These are phyloP conservation scores for Beverwykella pulmonaria DNA, from an alignment of 495 filamentous ascomycete genomes.

Conservation along the genomic window DNA sequence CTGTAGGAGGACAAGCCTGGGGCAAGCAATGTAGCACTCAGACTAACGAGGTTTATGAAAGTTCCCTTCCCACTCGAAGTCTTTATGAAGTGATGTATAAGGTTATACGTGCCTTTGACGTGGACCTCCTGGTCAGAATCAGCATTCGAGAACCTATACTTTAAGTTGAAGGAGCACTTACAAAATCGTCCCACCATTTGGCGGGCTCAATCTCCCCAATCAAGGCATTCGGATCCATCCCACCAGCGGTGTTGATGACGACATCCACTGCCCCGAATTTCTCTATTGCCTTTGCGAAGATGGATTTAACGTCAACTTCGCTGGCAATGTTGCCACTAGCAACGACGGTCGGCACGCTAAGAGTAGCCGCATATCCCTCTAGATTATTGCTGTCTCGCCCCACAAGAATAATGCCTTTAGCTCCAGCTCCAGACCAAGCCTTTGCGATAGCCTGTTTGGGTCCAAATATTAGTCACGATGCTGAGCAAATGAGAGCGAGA, in stretches of 20 bases:
- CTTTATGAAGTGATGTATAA: conserved; percentile 48
- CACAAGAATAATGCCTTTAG: conserved; percentile 50
- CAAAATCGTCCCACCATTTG: conserved; percentile 17
- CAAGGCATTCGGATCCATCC: conserved; percentile 1
- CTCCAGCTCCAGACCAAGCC: conserved; percentile 49
- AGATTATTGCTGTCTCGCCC: conserved; percentile 45
- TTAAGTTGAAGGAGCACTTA: background rate
- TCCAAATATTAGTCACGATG: background rate
- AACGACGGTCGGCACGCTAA: conserved; percentile 45
- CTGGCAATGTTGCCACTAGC: conserved; percentile 43
- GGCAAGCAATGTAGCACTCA: conserved; percentile 37
- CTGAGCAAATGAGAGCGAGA: background rate
- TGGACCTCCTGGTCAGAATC: conserved; percentile 48
- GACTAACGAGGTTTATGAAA: conserved; percentile 50
- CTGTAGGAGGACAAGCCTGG: conserved; percentile 48
- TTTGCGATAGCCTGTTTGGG: conserved; percentile 46
- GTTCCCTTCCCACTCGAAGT: conserved; percentile 37
- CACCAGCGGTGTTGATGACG: conserved; percentile 26
- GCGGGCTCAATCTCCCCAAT: conserved; percentile 13
- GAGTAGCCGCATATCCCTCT: conserved; percentile 39
- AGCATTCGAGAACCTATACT: background rate
- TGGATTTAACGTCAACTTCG: conserved; percentile 38
- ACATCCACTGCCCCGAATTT: conserved; percentile 38
- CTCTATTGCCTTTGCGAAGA: conserved; percentile 47
- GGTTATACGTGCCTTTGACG: conserved; percentile 50